phyloP scores from a whole-genome alignment of 2,329 filamentous ascomycete genomes.

The Apiospora malaysiana region DNA sequence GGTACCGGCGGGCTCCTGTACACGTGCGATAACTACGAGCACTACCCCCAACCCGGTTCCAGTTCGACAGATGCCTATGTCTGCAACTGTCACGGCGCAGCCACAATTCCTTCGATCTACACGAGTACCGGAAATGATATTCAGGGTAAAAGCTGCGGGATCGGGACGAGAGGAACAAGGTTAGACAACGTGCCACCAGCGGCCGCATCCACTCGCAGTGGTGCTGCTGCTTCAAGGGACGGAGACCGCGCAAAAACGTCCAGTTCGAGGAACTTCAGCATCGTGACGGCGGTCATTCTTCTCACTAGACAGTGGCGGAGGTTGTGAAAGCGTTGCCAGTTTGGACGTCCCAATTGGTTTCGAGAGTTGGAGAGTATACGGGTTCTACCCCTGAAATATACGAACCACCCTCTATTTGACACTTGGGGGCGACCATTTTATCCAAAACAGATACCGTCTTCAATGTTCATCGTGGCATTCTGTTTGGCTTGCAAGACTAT shows the following conservation, averaged over 20 bases:
- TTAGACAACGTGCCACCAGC: not conserved
- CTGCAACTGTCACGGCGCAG: not conserved
- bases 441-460: too few species aligned
- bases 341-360: too few species aligned
- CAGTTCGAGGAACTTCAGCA: not conserved
- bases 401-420: too few species aligned
- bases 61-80: not conserved
- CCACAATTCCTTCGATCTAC: not conserved
- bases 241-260: not conserved
- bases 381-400: too few species aligned
- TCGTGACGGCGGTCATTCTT: not conserved
- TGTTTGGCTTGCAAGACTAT: too few species aligned
- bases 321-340: too few species aligned
- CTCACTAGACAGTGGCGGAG: not conserved
- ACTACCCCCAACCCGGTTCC: not conserved
- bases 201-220: not conserved
- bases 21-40: not conserved
- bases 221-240: not conserved
- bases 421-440: too few species aligned
- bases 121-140: not conserved
- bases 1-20: not conserved
- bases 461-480: too few species aligned
- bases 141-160: not conserved
- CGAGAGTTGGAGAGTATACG: too few species aligned
- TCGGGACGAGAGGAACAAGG: not conserved